Conservation (phyloP, 805 yeast genomes). For the Candida qinlingensis region DNA sequence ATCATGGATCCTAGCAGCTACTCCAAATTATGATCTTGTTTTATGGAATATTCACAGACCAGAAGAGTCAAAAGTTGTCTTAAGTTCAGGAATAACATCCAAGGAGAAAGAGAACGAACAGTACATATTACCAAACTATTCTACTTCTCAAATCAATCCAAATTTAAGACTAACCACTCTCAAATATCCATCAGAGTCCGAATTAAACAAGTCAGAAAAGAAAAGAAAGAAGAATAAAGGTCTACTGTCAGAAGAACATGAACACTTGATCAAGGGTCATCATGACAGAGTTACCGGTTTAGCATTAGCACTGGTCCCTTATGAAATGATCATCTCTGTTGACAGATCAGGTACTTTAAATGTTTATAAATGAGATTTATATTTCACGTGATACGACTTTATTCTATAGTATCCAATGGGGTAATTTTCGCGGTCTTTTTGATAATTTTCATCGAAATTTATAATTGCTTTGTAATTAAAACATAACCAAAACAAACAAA, state of each 20-base stretch:
- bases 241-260: slow-evolving; percentile 38
- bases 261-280: slow-evolving; percentile 38
- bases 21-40: slow-evolving; percentile 19
- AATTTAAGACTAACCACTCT: slow-evolving; percentile 39
- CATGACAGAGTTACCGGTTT: slow-evolving; percentile 48
- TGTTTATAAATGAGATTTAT: slow-evolving; percentile 39
- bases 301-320: slow-evolving; percentile 42
- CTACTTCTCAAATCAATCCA: slow-evolving; percentile 33
- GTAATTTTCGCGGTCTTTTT: slow-evolving; percentile 1
- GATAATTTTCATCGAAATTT: not conserved
- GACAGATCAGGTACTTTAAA: slow-evolving; percentile 65
- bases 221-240: slow-evolving; percentile 26
- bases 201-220: slow-evolving; percentile 9
- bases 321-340: slow-evolving; percentile 55
- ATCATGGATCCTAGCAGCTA: slow-evolving; percentile 17
- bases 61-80: slow-evolving; percentile 28
- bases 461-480: slow-evolving; percentile 6
- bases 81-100: slow-evolving; percentile 7
- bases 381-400: not conserved
- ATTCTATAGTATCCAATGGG: not conserved
- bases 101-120: slow-evolving; percentile 20
- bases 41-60: slow-evolving; percentile 34
- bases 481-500: slow-evolving; percentile 3
- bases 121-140: not conserved
- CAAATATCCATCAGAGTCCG: slow-evolving; percentile 15